Conservation (phyloP, 2,329 filamentous ascomycete species). For the Tympanopsis confertula region DNA sequence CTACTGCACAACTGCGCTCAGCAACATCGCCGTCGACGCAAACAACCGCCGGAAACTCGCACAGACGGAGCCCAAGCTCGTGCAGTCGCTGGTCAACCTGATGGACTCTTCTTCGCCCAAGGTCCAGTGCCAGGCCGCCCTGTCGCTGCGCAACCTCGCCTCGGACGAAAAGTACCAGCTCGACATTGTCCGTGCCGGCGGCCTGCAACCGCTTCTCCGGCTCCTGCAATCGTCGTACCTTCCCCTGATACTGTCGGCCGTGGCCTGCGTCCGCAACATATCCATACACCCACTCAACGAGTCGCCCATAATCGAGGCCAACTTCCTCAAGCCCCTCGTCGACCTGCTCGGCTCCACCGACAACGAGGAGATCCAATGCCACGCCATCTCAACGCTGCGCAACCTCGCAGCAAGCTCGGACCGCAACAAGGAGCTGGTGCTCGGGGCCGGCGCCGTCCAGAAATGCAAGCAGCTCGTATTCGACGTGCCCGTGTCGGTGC, state of each 20-base stretch:
- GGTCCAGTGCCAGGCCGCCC: constrained; percentile 91
- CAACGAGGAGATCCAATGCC: constrained; percentile 97
- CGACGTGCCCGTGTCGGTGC: constrained; percentile 83
- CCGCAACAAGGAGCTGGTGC: constrained; percentile 91
- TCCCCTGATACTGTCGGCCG: constrained; percentile 87
- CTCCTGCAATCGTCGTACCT: constrained; percentile 92
- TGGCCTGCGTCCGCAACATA: constrained; percentile 97
- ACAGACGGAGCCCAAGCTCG: constrained; percentile 78
- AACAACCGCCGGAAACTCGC: constrained; percentile 85
- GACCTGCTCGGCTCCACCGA: constrained; percentile 89
- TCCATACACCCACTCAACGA: constrained; percentile 97
- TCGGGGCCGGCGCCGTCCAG: constrained; percentile 91
- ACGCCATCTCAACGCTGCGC: constrained; percentile 90
- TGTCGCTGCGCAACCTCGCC: constrained; percentile 86
- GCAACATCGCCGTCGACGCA: constrained; percentile 93
- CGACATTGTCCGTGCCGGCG: constrained; percentile 84
- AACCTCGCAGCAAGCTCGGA: constrained; percentile 95
- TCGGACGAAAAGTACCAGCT: constrained; percentile 98
- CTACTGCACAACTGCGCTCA: constrained; percentile 95
- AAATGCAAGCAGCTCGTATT: constrained; percentile 97
- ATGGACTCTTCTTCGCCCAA: constrained; percentile 98
- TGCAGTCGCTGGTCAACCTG: constrained; percentile 84
- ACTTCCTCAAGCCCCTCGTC: constrained; percentile 86
- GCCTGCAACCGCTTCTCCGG: constrained; percentile 72
- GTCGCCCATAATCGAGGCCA: constrained; percentile 95